phyloP scores from a whole-genome alignment of 208 protist genomes.

The Trypanosoma avium region DNA sequence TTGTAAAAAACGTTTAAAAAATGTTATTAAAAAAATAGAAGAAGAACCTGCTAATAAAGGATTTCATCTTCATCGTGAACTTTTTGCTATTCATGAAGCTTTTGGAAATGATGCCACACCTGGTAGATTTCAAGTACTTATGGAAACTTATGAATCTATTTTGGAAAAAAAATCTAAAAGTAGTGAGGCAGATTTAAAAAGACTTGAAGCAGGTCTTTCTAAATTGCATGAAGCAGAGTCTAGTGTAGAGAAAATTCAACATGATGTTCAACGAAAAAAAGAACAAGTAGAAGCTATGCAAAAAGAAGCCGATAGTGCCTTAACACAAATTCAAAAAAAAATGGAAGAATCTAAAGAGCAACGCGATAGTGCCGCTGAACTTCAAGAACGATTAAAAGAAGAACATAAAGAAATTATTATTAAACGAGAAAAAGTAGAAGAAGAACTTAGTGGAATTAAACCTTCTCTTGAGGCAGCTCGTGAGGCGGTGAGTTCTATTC shows the following conservation, averaged over 20 bases:
- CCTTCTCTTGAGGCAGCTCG: slow-evolving; percentile 95
- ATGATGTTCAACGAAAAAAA: slow-evolving; percentile 88
- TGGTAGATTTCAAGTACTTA: slow-evolving; percentile 81
- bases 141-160: slow-evolving; percentile 83
- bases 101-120: slow-evolving; percentile 69
- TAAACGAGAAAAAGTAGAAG: slow-evolving; percentile 87
- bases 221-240: slow-evolving; percentile 95
- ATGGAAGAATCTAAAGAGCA: slow-evolving; percentile 95
- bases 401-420: slow-evolving; percentile 87
- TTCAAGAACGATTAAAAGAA: slow-evolving; percentile 85
- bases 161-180: slow-evolving; percentile 73
- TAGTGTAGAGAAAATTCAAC: slow-evolving; percentile 90
- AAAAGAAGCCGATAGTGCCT: slow-evolving; percentile 90
- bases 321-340: slow-evolving; percentile 93
- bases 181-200: slow-evolving; percentile 69
- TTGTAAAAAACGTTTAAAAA: slow-evolving; percentile 76
- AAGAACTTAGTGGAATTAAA: slow-evolving; percentile 91
- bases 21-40: slow-evolving; percentile 72
- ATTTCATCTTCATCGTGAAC: slow-evolving; percentile 81
- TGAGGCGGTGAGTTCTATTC: slow-evolving; percentile 93
- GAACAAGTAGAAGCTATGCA: slow-evolving; percentile 92
- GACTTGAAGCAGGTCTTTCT: slow-evolving; percentile 87
- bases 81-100: slow-evolving; percentile 83
- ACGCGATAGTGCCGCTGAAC: slow-evolving; percentile 82
- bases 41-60: slow-evolving; percentile 61